phyloP scores from a whole-genome alignment of 345 rosid genomes.

The Heritiera fomes region DNA sequence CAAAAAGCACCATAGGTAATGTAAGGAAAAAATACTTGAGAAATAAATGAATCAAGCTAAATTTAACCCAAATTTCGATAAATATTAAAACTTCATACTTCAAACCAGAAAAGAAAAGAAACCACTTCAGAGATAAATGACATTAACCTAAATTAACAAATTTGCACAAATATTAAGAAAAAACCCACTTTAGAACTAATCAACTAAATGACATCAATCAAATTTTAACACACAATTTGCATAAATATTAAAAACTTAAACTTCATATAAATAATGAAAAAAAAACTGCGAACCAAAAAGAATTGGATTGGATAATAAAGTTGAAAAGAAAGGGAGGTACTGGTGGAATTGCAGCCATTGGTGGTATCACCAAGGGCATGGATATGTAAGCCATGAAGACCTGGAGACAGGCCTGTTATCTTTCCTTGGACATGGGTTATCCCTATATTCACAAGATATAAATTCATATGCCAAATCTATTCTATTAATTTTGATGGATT shows the following conservation, averaged over 20 bases:
- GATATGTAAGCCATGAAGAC: slow-evolving; percentile 87
- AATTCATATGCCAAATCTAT: not conserved
- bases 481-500: no score
- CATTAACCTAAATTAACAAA: not conserved
- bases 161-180: not conserved
- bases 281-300: no score
- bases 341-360: slow-evolving; percentile 95
- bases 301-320: no score
- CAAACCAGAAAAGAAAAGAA: no score
- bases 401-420: slow-evolving; percentile 76
- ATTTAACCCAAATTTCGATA: no score
- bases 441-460: slow-evolving; percentile 43
- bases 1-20: not conserved
- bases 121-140: not conserved
- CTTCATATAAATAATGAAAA: not conserved
- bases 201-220: not conserved
- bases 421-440: slow-evolving; percentile 71
- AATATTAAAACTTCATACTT: no score
- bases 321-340: slow-evolving; percentile 24
- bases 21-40: not conserved
- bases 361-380: slow-evolving; percentile 94
- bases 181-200: not conserved
- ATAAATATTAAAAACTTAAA: not conserved
- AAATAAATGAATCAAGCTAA: no score
- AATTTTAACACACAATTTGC: not conserved